Evolutionary conservation across 169 alveolate species (phyloP).

Genomic region (Plasmodium coatneyi): DNA sequence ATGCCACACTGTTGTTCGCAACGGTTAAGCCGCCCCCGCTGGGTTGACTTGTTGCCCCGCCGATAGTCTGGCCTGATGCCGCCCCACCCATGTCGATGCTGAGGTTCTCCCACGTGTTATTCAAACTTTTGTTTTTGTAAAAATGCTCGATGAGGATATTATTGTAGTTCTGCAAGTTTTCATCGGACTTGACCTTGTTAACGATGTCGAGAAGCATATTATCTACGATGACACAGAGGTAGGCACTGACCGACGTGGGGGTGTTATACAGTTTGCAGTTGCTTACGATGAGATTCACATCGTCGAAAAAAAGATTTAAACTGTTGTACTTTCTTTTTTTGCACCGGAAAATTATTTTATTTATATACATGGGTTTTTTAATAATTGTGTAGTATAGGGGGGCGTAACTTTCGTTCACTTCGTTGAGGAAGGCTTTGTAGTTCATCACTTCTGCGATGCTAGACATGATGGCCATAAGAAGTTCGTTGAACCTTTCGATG

Average conservation of each 20-base stretch:
- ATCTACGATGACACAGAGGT: constrained; percentile 67
- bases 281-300: constrained; percentile 48
- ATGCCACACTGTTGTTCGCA: background rate
- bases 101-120: constrained; percentile 58
- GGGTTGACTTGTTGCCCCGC: background rate
- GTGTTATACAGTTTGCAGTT: constrained; percentile 73
- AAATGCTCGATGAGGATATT: constrained; percentile 45
- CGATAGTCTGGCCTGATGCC: no score
- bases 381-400: constrained; percentile 69
- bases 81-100: background rate
- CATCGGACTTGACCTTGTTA: constrained; percentile 20
- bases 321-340: constrained; percentile 64
- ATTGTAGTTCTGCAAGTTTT: constrained; percentile 38
- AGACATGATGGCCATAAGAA: constrained; percentile 13
- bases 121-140: constrained; percentile 60
- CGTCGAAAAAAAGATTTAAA: constrained; percentile 61
- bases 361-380: constrained; percentile 71
- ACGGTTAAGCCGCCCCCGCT: background rate
- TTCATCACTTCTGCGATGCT: constrained; percentile 18
- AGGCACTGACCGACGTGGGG: constrained; percentile 65
- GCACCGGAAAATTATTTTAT: constrained; percentile 61
- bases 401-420: constrained; percentile 73
- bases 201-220: constrained; percentile 54
- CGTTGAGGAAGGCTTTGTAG: constrained; percentile 71
- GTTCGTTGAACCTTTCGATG: constrained; percentile 58